Percentiles rank a stretch among this genome's conserved stretches.
phyloP scores from a whole-genome alignment of 75 land plant species.

The Picea glauca region DNA sequence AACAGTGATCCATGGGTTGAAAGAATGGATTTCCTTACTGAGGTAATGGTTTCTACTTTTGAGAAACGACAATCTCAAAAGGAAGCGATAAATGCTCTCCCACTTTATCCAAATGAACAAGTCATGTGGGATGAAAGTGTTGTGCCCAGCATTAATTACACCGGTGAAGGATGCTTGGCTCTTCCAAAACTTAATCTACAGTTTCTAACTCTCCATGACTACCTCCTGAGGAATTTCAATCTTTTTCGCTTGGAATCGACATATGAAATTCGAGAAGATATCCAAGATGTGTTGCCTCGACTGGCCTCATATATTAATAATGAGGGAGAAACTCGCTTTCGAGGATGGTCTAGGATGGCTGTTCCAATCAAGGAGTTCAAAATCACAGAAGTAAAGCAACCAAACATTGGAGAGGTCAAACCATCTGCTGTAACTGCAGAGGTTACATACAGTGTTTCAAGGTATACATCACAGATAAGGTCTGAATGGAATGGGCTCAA shows the following conservation, averaged over 20 bases:
- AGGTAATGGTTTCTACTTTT: conserved; percentile 86
- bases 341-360: conserved; percentile 99
- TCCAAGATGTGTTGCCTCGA: conserved; percentile 91
- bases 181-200: conserved; percentile 96
- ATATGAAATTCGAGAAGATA: conserved; percentile 97
- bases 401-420: conserved; percentile 98
- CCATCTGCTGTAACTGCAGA: conserved; percentile 88
- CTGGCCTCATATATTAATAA: conserved; percentile 84
- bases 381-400: conserved; percentile 84
- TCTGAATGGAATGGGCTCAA: conserved; percentile 98
- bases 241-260: conserved; percentile 96
- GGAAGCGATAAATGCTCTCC: conserved; percentile 96
- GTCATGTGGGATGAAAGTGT: conserved; percentile 99
- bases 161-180: conserved; percentile 97
- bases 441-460: conserved; percentile 62
- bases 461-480: conserved; percentile 67
- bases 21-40: conserved; percentile 74
- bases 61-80: conserved; percentile 95
- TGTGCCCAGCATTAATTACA: conserved; percentile 96
- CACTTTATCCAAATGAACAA: conserved; percentile 94
- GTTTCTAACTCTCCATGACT: conserved; percentile 97
- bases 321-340: conserved; percentile 88
- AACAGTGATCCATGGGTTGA: conserved; percentile 70
- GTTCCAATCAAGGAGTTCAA: conserved; percentile 82
- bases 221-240: conserved; percentile 93